phyloP scores from a whole-genome alignment of 805 yeast genomes.

The Starmerella roubikii region DNA sequence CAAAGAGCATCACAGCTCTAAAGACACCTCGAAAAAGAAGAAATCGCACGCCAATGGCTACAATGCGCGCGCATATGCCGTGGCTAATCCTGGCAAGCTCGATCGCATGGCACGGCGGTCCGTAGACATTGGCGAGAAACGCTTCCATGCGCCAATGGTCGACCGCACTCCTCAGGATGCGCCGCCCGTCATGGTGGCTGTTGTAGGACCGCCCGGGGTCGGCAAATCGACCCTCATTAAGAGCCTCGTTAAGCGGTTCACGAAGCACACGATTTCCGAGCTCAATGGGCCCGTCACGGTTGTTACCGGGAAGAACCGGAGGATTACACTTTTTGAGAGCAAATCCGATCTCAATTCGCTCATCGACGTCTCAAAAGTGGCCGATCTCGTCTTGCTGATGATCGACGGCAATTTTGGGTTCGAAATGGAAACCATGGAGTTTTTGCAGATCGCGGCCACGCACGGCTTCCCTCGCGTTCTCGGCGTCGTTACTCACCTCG shows the following conservation, averaged over 20 bases:
- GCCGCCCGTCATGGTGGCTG: conserved; percentile 91
- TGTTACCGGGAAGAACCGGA: conserved; percentile 85
- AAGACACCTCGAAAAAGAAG: conserved; percentile 54
- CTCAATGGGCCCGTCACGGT: conserved; percentile 94
- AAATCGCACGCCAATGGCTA: conserved; percentile 78
- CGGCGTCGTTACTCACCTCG: conserved; percentile 92
- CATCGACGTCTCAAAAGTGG: conserved; percentile 92
- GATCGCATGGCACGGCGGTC: conserved; percentile 73
- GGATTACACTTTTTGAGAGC: conserved; percentile 87
- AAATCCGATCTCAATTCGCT: conserved; percentile 84
- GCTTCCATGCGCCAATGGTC: conserved; percentile 92
- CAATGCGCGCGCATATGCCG: conserved; percentile 75
- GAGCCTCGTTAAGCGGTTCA: conserved; percentile 71
- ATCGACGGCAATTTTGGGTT: conserved; percentile 96
- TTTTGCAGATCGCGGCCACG: conserved; percentile 86
- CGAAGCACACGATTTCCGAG: conserved; percentile 75
- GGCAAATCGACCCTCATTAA: conserved; percentile 90
- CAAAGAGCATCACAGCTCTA: conserved; percentile 64
- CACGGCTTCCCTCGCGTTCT: conserved; percentile 98
- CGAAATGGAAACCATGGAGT: conserved; percentile 99
- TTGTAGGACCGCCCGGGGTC: conserved; percentile 98
- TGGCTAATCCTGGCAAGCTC: conserved; percentile 71
- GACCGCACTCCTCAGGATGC: conserved; percentile 97
- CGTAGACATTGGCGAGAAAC: conserved; percentile 68
- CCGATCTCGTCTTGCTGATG: conserved; percentile 77